Evolutionary conservation across 75 land plant genomes (phyloP).

Genomic region (Chamaecyparis obtusa): DNA sequence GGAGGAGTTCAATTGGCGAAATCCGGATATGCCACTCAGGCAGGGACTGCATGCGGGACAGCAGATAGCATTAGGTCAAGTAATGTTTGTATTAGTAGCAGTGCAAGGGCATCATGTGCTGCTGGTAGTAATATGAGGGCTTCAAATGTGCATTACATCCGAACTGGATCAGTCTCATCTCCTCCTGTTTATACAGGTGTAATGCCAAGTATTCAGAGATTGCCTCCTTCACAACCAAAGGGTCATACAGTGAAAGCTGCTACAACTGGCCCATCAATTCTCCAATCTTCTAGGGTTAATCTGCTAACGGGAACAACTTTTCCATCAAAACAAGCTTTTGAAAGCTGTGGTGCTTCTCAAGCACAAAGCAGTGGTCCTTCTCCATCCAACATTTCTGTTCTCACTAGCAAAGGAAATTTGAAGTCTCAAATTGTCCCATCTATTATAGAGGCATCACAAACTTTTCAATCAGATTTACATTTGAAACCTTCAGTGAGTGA

Average conservation of each 20-base stretch:
- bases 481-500: background rate
- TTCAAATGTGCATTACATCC: constrained; percentile 43
- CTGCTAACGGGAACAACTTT: background rate
- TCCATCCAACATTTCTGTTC: background rate
- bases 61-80: constrained; percentile 34
- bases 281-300: background rate
- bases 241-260: constrained; percentile 1
- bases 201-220: constrained; percentile 7
- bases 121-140: constrained; percentile 2
- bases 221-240: constrained; percentile 5
- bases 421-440: constrained; percentile 3
- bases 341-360: constrained; percentile 1
- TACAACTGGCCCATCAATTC: background rate
- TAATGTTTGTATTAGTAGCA: constrained; percentile 14
- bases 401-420: background rate
- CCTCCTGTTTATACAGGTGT: constrained; percentile 18
- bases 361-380: background rate
- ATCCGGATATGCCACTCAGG: constrained; percentile 43
- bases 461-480: background rate
- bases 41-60: constrained; percentile 34
- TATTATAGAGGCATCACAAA: constrained; percentile 4
- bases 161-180: constrained; percentile 39
- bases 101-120: constrained; percentile 4
- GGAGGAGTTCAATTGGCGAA: constrained; percentile 29
- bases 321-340: constrained; percentile 7